Conservation (phyloP, 164 flowering plant species). For the Saururus chinensis region DNA sequence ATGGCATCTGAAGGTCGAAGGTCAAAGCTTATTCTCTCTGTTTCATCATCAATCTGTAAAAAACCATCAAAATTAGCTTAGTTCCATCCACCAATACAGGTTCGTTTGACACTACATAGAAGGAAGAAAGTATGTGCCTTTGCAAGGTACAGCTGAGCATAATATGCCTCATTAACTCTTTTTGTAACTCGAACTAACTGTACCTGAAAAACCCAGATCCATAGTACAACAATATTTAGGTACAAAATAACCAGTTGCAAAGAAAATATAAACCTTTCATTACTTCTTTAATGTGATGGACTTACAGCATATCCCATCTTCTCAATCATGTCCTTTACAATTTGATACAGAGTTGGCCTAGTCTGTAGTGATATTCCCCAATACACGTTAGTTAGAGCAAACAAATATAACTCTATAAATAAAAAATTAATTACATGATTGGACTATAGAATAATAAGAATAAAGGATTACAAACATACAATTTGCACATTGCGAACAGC, state of each 20-base stretch:
- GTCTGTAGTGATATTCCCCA: conserved; percentile 36
- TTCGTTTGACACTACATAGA: not conserved
- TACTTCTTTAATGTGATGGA: not conserved
- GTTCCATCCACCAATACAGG: not conserved
- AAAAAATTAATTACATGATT: not conserved
- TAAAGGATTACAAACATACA: conserved; percentile 37
- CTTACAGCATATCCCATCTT: conserved; percentile 88
- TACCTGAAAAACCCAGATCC: conserved; percentile 38
- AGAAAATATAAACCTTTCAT: not conserved
- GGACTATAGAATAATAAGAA: not conserved
- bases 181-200: conserved; percentile 88
- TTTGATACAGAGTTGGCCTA: conserved; percentile 89
- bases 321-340: conserved; percentile 84
- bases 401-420: not conserved
- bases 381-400: not conserved
- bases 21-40: conserved; percentile 64
- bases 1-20: conserved; percentile 99
- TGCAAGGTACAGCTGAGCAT: conserved; percentile 74
- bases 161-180: conserved; percentile 96
- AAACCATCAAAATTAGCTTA: conserved; percentile 1
- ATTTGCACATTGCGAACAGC: conserved; percentile 89
- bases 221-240: not conserved
- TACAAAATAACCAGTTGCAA: not conserved
- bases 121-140: conserved; percentile 34
- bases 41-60: conserved; percentile 51